Base-by-base conservation (phyloP, 1,284 basidiomycete genomes). In the Schizopora paradoxa region DNA sequence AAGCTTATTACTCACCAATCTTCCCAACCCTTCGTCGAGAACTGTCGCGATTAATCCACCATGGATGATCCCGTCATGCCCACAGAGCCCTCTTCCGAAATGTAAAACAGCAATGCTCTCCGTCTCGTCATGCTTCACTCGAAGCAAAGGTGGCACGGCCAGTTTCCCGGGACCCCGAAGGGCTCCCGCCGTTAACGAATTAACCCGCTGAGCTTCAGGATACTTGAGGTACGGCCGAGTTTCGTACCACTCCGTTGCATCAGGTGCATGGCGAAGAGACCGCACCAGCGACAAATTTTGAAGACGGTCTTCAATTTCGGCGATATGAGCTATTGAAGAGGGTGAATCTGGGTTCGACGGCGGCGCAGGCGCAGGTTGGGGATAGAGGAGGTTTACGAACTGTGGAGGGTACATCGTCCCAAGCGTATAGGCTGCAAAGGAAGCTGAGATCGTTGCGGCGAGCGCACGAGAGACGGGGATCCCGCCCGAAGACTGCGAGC, bases 11-110 rank as follows among this genome's bases (percentile, higher is more conserved):
- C 84, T 57, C 57, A 91, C 92, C 52, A 82, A 86, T 49, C 94
- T 69, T 0, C 82, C 93, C 32, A 97, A 63, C 2, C 76, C 75
- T 69, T 98, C 94, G 57, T 98, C 94, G 47, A 95, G 67, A 3
- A 98, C 66, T 0, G 92, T 97, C 22, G 92, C 91, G 19, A 97
- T 70, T 50, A 98, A 61, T 1, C 95, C 95, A 0, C 95, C 95
- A 61, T 98, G 95, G 1, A 97, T 68, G 53, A 98, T 90, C 0
- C 93, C 93, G 63, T 95, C 91, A 57, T 95, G 91, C 2, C 90
- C 91, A 59, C 94, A 97, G 41, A 98, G 58, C 4, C 82, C 84
- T 28, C 87, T 68, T 1, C 95, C 94, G 6, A 96, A 70, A 60
- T 97, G 94, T 1, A 91, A 51, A 49, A 96, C 67, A 10, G 80